Evolutionary conservation across 2,329 filamentous ascomycete species (phyloP), one percentile per base, ranked within the genome.

Genomic region (Chrysoporthe cubensis): DNA sequence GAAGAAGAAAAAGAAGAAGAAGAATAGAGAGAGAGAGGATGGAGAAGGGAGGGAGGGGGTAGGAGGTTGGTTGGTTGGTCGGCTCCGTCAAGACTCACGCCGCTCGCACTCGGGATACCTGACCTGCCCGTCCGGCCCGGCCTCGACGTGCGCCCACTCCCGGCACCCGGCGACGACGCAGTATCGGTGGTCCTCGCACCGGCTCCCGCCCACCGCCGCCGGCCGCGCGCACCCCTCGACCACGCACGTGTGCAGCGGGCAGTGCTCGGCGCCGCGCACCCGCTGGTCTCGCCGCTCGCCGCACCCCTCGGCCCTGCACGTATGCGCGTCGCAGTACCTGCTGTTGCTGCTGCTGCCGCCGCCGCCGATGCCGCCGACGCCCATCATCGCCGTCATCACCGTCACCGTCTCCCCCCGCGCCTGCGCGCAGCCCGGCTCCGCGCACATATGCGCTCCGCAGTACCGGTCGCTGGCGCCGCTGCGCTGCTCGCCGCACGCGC

Each of bases 251-350:
- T 67, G 68, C 50, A 65, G 11, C 9, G 58, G 56, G 37, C 68
- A 70, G 9, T 68, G 46, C 44, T 70, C 65, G 3, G 16, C 26
- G 26, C 40, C 66, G 6, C n/a, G 16, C 9, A 43, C 14, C 44
- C 59, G 60, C 58, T 48, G 68, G n/a, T 67, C 61, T 34, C 68
- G 56, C 67, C 65, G 42, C 65, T 64, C 67, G 16, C 44, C 14
- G n/a, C 68, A 70, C 54, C 59, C 60, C 14, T 54, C 52, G 32
- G 52, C 56, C 50, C 18, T 59, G 37, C 68, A 69, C 57, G 58
- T 40, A 40, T 69, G 68, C 5, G 64, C 65, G 11, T 40, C 9
- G 14, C 68, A 69, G 52, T 50, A 69, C 42, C 26, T 54, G 50
- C 21, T 32, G 50, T 13, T 13, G 54, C 11, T 13, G 2, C 26